Conservation (phyloP, 768 basidiomycete species). For the Pseudohyphozyma bogoriensis region DNA sequence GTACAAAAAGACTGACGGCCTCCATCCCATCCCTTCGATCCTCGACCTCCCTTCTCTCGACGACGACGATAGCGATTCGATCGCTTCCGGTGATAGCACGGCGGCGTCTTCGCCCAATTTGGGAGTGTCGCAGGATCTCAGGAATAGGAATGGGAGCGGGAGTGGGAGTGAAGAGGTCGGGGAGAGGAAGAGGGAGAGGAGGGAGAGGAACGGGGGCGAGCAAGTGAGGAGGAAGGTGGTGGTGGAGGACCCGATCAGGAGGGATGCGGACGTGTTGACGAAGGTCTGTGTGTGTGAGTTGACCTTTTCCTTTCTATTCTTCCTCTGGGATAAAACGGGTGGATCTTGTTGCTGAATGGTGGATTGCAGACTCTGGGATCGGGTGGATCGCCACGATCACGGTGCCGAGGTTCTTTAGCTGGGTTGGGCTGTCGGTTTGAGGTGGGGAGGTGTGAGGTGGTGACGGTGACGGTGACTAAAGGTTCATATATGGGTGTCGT, state of each 20-base stretch:
- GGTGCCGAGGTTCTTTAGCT: conserved; percentile 9
- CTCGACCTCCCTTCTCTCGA: conserved; percentile 56
- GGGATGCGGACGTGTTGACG: conserved; percentile 28
- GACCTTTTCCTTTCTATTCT: conserved; percentile 44
- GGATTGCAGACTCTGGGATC: conserved; percentile 82
- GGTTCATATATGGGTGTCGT: too few species aligned
- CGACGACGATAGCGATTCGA: not conserved
- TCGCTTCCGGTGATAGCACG: not conserved
- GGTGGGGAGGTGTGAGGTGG: not conserved
- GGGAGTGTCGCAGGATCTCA: not conserved
- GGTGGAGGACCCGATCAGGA: conserved; percentile 57
- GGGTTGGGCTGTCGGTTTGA: conserved; percentile 1
- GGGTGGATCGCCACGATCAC: conserved; percentile 38
- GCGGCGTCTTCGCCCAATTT: not conserved
- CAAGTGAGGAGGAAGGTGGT: conserved; percentile 56
- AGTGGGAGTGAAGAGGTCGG: not conserved
- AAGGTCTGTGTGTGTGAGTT: conserved; percentile 20
- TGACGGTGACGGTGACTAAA: too few species aligned
- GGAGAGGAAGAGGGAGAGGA: not conserved
- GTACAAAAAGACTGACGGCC: conserved; percentile 20
- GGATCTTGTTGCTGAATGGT: conserved; percentile 26
- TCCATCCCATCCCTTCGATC: conserved; percentile 71
- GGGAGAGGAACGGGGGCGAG: too few species aligned
- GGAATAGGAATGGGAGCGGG: not conserved
- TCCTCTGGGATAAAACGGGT: not conserved